phyloP scores from a whole-genome alignment of 2,329 filamentous ascomycete species.

The Geosmithia morbida region DNA sequence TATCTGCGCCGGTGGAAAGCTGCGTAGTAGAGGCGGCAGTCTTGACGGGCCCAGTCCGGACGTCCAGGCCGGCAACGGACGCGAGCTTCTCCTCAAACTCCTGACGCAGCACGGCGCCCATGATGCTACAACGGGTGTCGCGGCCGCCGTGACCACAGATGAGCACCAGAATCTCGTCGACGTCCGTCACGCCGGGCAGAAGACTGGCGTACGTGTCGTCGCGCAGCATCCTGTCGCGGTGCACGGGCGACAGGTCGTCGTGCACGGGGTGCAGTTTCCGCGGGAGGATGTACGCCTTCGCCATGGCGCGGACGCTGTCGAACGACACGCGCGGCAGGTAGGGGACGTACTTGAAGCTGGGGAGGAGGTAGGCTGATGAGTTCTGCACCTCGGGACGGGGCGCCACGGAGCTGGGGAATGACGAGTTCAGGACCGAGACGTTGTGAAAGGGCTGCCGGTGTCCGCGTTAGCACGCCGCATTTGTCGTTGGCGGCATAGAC shows the following conservation, averaged over 20 bases:
- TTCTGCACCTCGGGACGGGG: constrained; percentile 28
- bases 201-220: constrained; percentile 36
- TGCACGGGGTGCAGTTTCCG: constrained; percentile 46
- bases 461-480: constrained; percentile 31
- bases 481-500: too few relatives aligned
- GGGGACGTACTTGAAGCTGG: constrained; percentile 69
- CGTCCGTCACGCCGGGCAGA: constrained; percentile 43
- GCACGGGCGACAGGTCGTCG: constrained; percentile 40
- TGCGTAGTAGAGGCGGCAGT: constrained; percentile 12
- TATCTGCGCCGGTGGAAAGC: constrained; percentile 4
- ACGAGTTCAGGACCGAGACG: constrained; percentile 61
- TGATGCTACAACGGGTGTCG: constrained; percentile 67
- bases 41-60: constrained; percentile 31
- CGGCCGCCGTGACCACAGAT: constrained; percentile 79
- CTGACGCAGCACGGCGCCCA: constrained; percentile 56
- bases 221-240: constrained; percentile 34
- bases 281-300: constrained; percentile 53
- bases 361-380: constrained; percentile 62
- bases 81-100: constrained; percentile 54
- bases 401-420: constrained; percentile 47
- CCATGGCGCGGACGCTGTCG: constrained; percentile 38
- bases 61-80: constrained; percentile 23
- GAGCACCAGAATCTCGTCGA: constrained; percentile 59
- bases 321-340: constrained; percentile 50
- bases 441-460: constrained; percentile 73